Evolutionary conservation across 176 grass and related monocot genomes (phyloP).

Genomic region (Guadua angustifolia): DNA sequence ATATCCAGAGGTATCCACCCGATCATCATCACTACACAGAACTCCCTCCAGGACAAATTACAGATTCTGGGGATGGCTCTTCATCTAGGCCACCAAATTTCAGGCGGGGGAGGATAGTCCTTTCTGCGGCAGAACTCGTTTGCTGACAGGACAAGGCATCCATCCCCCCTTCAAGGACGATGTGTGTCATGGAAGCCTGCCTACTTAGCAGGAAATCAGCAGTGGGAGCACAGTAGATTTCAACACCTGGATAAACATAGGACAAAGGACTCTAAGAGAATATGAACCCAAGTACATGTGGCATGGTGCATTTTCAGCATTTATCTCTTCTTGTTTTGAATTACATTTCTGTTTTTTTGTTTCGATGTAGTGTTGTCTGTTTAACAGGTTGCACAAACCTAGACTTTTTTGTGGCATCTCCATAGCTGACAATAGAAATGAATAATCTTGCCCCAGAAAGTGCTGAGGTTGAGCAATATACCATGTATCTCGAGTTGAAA

Average conservation of each 20-base stretch:
- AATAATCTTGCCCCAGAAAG: neutral
- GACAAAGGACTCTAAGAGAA: slow-evolving; percentile 5
- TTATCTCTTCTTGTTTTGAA: slow-evolving; percentile 9
- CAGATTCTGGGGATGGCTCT: no score
- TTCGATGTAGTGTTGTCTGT: neutral
- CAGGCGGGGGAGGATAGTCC: no score
- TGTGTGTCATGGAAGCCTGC: slow-evolving; percentile 85
- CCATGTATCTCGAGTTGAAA: no score
- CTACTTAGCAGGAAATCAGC: slow-evolving; percentile 64
- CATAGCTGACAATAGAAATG: neutral
- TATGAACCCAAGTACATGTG: slow-evolving; percentile 12
- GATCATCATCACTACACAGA: no score
- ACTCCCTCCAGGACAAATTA: no score
- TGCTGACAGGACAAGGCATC: slow-evolving; percentile 90
- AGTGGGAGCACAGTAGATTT: slow-evolving; percentile 97
- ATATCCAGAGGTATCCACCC: no score
- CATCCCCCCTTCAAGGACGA: slow-evolving; percentile 87
- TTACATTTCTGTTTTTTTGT: neutral
- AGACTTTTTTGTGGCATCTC: neutral
- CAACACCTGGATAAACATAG: slow-evolving; percentile 62
- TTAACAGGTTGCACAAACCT: neutral
- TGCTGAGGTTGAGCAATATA: slow-evolving; percentile 4
- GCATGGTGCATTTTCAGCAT: slow-evolving; percentile 33
- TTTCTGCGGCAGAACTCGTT: slow-evolving; percentile 66
- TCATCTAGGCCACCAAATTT: no score